A percentile compares a stretch with the other conserved stretches of the same genome.
These are phyloP conservation scores for Ochetophila trinervis DNA, from an alignment of 306 rosid species.

Conservation along the genomic window DNA sequence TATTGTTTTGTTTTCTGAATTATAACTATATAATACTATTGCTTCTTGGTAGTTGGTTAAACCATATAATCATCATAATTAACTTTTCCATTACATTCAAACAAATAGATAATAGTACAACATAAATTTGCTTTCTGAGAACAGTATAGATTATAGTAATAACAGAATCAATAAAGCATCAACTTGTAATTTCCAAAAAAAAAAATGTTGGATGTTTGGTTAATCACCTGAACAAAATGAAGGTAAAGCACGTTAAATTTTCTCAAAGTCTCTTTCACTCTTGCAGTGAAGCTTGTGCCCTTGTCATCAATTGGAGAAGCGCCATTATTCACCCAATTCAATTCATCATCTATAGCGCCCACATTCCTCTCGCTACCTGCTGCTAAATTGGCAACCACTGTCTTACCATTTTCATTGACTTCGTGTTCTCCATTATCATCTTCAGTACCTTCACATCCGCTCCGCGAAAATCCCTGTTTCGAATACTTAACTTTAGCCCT, in stretches of 20 bases:
- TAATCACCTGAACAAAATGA: constrained; percentile 32
- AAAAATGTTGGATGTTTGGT: not conserved
- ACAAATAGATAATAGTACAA: no score
- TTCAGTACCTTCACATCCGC: not conserved
- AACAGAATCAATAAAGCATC: not conserved
- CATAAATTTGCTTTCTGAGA: no score
- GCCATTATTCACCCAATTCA: not conserved
- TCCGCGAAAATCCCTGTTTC: not conserved
- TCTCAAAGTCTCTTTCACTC: constrained; percentile 32
- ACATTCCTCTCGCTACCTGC: not conserved
- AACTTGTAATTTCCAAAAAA: not conserved
- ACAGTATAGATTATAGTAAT: no score
- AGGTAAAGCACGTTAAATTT: constrained; percentile 27
- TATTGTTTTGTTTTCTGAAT: no score
- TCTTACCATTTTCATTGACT: not conserved
- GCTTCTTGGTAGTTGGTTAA: no score
- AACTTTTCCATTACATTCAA: no score
- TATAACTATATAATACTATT: no score
- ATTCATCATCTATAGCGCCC: not conserved
- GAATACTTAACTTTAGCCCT: constrained; percentile 4
- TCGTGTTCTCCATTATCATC: not conserved
- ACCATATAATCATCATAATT: no score
- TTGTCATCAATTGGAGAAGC: constrained; percentile 7
- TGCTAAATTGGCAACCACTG: not conserved
- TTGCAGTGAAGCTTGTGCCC: constrained; percentile 5